Evolutionary conservation across 208 protist genomes (phyloP), one percentile per base, ranked within the genome.

Genomic region (Kentomonas sorsogonicus): DNA sequence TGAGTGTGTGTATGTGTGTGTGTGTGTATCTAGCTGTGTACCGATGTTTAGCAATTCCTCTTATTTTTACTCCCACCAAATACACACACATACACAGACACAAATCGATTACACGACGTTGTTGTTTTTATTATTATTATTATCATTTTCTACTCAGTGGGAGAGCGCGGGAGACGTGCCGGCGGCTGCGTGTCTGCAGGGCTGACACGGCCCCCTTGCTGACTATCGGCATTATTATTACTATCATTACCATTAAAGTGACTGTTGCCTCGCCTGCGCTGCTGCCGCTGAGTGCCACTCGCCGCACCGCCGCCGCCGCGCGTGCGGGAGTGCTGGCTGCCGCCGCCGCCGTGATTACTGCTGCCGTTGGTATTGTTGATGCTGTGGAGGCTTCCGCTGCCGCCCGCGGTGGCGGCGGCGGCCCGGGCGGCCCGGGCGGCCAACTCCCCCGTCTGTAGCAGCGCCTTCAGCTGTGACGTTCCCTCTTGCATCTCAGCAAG

Each of bases 381-480:
- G 44, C 55, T 41, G 31, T 36, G 9, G 46, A 16, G 2, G 23
- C 30, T 23, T 29, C 55, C n/a, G 40, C 64, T 60, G 18, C 67
- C 60, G n/a, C n/a, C n/a, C n/a, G n/a, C n/a, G n/a, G n/a, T n/a
- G n/a, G n/a, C n/a, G n/a, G n/a, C n/a, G n/a, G n/a, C n/a, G n/a
- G n/a, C n/a, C n/a, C n/a, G n/a, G n/a, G n/a, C n/a, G n/a, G n/a
- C n/a, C n/a, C n/a, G n/a, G 26, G 44, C 57, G 0, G 52, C 48
- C 26, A 80, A 61, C 70, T 86, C 74, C 47, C 78, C 46, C 53
- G 81, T 67, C 62, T 86, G 70, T 30, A 76, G 41, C 23, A 86
- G 5, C 22, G 65, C 58, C 66, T 77, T 81, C 53, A 81, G 47
- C 46, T 60, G 65, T 36, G 64, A 34, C 23, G 64, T 55, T 44